Conservation (phyloP, 495 filamentous ascomycete species). For the Clavariopsis aquatica region DNA sequence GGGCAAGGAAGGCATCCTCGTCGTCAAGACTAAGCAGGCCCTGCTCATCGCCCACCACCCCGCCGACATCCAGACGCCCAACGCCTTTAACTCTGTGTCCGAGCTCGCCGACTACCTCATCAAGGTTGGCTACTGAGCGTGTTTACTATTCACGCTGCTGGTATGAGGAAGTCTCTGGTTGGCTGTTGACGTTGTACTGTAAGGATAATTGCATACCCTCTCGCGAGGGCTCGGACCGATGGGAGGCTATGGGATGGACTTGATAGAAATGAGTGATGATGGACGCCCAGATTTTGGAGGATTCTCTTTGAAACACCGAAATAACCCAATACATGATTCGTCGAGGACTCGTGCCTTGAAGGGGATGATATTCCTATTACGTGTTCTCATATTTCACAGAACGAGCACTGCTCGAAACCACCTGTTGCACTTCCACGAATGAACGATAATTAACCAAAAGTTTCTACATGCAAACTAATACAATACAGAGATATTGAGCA, state of each 20-base stretch:
- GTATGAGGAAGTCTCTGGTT: neutral
- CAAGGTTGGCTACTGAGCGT: conserved; percentile 63
- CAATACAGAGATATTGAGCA: neutral
- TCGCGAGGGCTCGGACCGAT: conserved; percentile 11
- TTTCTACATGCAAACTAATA: neutral
- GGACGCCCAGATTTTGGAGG: conserved; percentile 11
- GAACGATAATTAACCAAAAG: neutral
- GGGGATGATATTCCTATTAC: neutral
- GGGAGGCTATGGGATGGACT: neutral
- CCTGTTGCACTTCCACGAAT: no score
- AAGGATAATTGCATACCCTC: conserved; percentile 38
- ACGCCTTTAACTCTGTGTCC: conserved; percentile 65
- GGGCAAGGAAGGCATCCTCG: conserved; percentile 78
- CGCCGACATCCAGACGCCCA: conserved; percentile 66
- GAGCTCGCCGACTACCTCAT: conserved; percentile 74
- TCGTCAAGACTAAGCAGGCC: conserved; percentile 80
- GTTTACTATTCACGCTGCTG: neutral
- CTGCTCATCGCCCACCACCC: conserved; percentile 84
- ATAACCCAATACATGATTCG: conserved; percentile 9
- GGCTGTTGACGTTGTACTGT: conserved; percentile 37
- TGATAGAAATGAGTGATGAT: conserved; percentile 3
- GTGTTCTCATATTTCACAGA: neutral
- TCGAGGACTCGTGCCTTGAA: neutral
- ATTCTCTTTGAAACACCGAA: conserved; percentile 10
- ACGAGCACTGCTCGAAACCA: neutral